Evolutionary conservation across 164 flowering plant species (phyloP).

Genomic region (Vitis vinifera): ASM3070453v1 NC_081823.1:1418501-1419000

Average conservation of each 20-base stretch:
- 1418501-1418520: conserved; percentile 92
- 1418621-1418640: conserved; percentile 63
- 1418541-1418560: conserved; percentile 75
- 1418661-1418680: background rate
- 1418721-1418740: too few species aligned
- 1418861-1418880: background rate
- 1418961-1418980: conserved; percentile 49
- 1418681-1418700: too few species aligned
- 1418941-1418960: conserved; percentile 90
- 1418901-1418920: conserved; percentile 97
- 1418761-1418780: too few species aligned
- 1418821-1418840: background rate
- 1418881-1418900: conserved; percentile 27
- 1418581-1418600: conserved; percentile 79
- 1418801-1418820: background rate
- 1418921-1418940: conserved; percentile 84
- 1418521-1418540: conserved; percentile 35
- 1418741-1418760: too few species aligned
- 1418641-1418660: conserved; percentile 7
- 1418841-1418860: background rate
- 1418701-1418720: too few species aligned
- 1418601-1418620: conserved; percentile 78
- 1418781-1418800: background rate
- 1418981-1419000: too few species aligned
- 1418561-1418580: conserved; percentile 96